Evolutionary conservation across 257 asterid genomes (phyloP), one percentile per base, ranked within the genome.

Genomic region (Przewalskia tangutica): DNA sequence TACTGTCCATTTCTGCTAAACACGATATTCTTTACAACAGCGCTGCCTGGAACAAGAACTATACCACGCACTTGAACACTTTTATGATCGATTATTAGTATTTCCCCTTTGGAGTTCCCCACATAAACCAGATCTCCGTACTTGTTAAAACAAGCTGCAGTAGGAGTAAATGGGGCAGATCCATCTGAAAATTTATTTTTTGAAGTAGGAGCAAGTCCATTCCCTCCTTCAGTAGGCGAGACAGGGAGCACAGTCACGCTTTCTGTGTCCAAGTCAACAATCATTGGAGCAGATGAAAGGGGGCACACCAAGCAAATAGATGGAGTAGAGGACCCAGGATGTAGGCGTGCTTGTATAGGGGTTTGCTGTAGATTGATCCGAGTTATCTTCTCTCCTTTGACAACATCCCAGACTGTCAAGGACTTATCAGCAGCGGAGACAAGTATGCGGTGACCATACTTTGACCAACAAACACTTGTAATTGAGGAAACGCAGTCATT

Each of bases 401-500:
- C 90, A 55, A 94, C 96, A 82, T 94, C 98, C 97, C 98, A 94
- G 78, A 94, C 95, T 44, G 88, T 91, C 89, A 93, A 89, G 6
- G 98, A 92, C 82, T 93, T 94, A 86, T 94, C 97, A 63, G 97
- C 97, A 83, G 97, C 93, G 3, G 98, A 86, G 60, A 90, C 96
- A 79, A 94, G 93, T 87, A 94, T 88, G 73, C 90, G 89, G 79
- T 90, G 97, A 58, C 98, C 97, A 75, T 91, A 89, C 82, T 89
- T 94, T 14, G 98, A 94, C 98, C 98, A 94, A 83, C 95, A 91
- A 82, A 94, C 88, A 84, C 97, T 93, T 4, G 98, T 94, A 81
- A 94, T 85, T 67, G 98, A 94, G 87, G 91, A 89, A 84, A 86
- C 89, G 82, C 90, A 88, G 32, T 92, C 96, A 82, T 88, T 88